These are phyloP conservation scores for Tolypocladium endophyticum DNA, from an alignment of 2,329 filamentous ascomycete genomes.

Conservation along the genomic window DNA sequence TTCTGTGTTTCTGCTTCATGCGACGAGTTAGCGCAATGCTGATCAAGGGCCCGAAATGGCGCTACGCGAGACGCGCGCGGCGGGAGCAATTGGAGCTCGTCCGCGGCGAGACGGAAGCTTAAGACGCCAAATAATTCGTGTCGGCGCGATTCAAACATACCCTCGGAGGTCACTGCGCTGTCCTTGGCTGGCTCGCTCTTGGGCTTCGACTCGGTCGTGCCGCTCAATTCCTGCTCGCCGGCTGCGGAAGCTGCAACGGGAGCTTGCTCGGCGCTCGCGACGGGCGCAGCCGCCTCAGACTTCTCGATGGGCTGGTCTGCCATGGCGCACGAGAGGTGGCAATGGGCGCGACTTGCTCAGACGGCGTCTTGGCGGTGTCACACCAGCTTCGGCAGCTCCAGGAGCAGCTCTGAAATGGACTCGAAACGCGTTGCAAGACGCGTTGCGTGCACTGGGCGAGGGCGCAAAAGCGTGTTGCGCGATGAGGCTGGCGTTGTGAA, in stretches of 20 bases:
- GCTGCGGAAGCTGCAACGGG: conserved; percentile 12
- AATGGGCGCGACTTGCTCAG: conserved; percentile 8
- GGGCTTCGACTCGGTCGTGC: conserved; percentile 11
- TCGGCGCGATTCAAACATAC: conserved; percentile 15
- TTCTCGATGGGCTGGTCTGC: conserved; percentile 27
- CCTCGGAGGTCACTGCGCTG: conserved; percentile 17
- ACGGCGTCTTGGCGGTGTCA: neutral
- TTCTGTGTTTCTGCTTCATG: conserved; percentile 15
- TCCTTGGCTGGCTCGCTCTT: conserved; percentile 14
- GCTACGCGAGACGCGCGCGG: neutral
- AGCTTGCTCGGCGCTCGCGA: conserved; percentile 18
- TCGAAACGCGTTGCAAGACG: conserved; percentile 16
- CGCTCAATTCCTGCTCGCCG: conserved; percentile 10
- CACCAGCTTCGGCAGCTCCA: conserved; percentile 6
- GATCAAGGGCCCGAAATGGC: neutral
- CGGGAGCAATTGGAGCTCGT: neutral
- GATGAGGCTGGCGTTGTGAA: conserved; percentile 15
- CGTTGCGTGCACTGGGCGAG: conserved; percentile 7
- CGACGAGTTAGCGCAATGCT: conserved; percentile 16
- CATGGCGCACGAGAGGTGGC: conserved; percentile 19
- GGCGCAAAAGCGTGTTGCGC: conserved; percentile 13
- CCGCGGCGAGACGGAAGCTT: neutral
- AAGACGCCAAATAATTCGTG: neutral
- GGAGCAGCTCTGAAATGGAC: neutral
- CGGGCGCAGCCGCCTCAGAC: conserved; percentile 21